phyloP scores from a whole-genome alignment of 176 grass and related monocot species.

The Ensete glaucum region DNA sequence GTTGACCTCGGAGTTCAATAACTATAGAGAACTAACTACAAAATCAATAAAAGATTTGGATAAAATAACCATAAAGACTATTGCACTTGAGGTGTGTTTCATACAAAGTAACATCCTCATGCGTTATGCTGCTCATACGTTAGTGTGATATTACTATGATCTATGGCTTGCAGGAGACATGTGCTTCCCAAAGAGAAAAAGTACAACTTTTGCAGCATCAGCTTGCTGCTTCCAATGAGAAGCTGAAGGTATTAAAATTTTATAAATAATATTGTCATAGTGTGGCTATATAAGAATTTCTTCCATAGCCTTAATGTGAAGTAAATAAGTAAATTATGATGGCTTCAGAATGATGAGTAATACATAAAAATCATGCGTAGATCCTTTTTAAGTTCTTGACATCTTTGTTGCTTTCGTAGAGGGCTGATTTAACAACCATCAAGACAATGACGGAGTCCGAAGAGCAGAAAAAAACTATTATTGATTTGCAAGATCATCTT shows the following conservation, averaged over 20 bases:
- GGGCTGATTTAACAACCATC: constrained; percentile 57
- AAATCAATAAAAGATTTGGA: constrained; percentile 8
- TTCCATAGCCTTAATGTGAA: background rate
- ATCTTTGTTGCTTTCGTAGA: constrained; percentile 27
- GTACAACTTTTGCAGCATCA: constrained; percentile 37
- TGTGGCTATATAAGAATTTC: background rate
- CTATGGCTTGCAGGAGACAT: constrained; percentile 28
- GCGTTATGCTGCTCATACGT: background rate
- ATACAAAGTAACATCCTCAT: background rate
- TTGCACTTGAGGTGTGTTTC: constrained; percentile 1
- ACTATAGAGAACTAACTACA: constrained; percentile 15
- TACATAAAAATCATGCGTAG: background rate
- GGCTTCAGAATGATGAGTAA: background rate
- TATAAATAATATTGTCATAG: background rate
- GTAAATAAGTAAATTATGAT: background rate
- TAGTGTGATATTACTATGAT: background rate
- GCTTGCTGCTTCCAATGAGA: constrained; percentile 44
- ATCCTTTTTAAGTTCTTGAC: background rate
- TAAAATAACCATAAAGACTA: background rate
- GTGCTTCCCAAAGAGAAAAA: constrained; percentile 36
- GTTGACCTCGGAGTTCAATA: constrained; percentile 1
- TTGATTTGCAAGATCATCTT: constrained; percentile 58
- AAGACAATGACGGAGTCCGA: constrained; percentile 64
- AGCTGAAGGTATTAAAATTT: constrained; percentile 23
- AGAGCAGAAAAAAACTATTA: constrained; percentile 50